phyloP scores from a whole-genome alignment of 768 basidiomycete species.

The Tubosaeta brunneosetosa region DNA sequence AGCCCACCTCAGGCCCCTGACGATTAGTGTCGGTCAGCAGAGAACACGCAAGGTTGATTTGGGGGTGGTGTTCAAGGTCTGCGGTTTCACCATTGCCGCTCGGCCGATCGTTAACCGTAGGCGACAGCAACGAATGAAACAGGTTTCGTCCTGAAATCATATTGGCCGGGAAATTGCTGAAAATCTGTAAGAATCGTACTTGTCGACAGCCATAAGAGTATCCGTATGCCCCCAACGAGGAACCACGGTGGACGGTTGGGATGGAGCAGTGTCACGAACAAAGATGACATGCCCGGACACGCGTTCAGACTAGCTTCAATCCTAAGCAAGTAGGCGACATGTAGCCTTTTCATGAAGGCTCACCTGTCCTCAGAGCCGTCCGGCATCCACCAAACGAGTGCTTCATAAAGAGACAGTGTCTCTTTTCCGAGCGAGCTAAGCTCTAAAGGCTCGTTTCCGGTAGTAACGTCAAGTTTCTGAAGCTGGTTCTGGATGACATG shows the following conservation, averaged over 20 bases:
- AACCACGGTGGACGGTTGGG: conserved; percentile 49
- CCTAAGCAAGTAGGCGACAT: not conserved
- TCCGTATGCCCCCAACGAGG: conserved; percentile 42
- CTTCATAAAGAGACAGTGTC: conserved; percentile 48
- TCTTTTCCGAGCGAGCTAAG: conserved; percentile 37
- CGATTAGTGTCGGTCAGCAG: conserved; percentile 42
- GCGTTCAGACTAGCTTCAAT: conserved; percentile 32
- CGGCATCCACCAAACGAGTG: conserved; percentile 44
- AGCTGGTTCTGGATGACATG: conserved; percentile 39
- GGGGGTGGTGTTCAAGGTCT: conserved; percentile 32
- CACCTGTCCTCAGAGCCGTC: conserved; percentile 39
- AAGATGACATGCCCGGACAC: conserved; percentile 37
- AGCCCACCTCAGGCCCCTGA: conserved; percentile 39
- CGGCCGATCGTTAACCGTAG: conserved; percentile 24
- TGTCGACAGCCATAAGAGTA: conserved; percentile 52
- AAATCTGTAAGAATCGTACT: conserved; percentile 22
- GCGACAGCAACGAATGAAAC: conserved; percentile 40
- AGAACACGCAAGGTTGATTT: conserved; percentile 48
- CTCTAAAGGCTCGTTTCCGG: conserved; percentile 20
- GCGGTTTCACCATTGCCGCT: conserved; percentile 16
- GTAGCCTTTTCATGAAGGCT: conserved; percentile 1
- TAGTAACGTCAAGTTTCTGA: conserved; percentile 31
- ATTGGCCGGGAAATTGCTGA: conserved; percentile 5
- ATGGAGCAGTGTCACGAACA: conserved; percentile 47
- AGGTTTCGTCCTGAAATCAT: conserved; percentile 39